phyloP scores from a whole-genome alignment of 2,329 filamentous ascomycete species.

The Calycina marina region DNA sequence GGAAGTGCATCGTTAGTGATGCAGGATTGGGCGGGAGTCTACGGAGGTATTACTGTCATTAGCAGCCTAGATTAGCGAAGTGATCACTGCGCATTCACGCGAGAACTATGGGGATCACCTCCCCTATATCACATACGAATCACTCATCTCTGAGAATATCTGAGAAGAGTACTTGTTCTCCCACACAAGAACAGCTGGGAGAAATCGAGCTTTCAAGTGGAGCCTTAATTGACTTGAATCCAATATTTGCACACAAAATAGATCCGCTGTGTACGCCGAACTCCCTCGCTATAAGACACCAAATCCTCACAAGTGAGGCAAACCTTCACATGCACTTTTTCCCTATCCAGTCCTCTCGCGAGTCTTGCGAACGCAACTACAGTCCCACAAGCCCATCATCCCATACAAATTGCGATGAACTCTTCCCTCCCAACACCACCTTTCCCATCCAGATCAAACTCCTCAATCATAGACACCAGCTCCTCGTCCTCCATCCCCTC shows the following conservation, averaged over 20 bases:
- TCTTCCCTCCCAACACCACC: constrained; percentile 60
- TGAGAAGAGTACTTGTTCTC: too few relatives aligned
- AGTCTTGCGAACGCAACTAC: background rate
- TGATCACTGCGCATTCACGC: too few relatives aligned
- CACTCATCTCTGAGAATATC: too few relatives aligned
- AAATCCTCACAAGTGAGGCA: constrained; percentile 1
- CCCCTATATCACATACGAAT: too few relatives aligned
- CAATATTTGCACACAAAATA: too few relatives aligned
- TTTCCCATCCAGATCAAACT: constrained; percentile 90
- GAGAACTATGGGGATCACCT: too few relatives aligned
- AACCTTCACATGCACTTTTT: background rate
- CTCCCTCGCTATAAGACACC: constrained; percentile 1
- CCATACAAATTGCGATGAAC: constrained; percentile 32
- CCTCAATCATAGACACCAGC: constrained; percentile 89
- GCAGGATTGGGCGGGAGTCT: constrained; percentile 7
- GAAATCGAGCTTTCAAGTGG: too few relatives aligned
- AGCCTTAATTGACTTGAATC: too few relatives aligned
- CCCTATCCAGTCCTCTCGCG: background rate
- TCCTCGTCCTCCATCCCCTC: constrained; percentile 90
- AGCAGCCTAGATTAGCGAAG: too few relatives aligned
- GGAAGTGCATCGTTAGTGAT: constrained; percentile 7
- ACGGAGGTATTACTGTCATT: too few relatives aligned
- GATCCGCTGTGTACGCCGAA: too few relatives aligned
- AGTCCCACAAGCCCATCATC: constrained; percentile 15
- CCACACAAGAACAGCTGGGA: too few relatives aligned